Base-by-base conservation (phyloP, 2,329 filamentous ascomycete species). In the Cordyceps cateniannulata region DNA sequence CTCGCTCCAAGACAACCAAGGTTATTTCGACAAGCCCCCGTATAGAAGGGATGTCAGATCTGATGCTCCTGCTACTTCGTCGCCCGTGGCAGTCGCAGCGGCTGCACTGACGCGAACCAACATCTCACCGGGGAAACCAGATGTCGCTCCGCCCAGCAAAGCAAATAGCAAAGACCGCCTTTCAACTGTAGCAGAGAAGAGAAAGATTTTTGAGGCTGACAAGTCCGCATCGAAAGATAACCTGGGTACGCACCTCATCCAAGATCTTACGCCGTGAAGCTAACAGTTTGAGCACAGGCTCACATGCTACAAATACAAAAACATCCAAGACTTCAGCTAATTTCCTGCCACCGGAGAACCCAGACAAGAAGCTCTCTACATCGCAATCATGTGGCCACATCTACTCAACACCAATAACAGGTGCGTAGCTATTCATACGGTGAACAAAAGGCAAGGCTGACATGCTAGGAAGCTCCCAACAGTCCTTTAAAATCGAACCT, bases 131-230 rank as follows among this genome's bases (percentile, higher is more conserved):
- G 32, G 5, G 10, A 60, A 54, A 27, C 25, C 42, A 29, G 40
- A 29, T 4, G 27, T 22, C 22, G 42, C 49, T 18, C 38, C 5
- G 20, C 35, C 57, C 12, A 54, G 29, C 5, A 38, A 38, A 18
- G 10, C 49, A 12, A 38, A 9, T n/a, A 20, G 22, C n/a, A 53
- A 27, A 20, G 50, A 40, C 18, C 32, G 20, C 7, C 8, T 47
- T 6, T 32, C 58, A 14, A 53, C 65, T 14, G 67, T 70, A n/a
- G 67, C 67, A 16, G 67, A 69, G 52, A 64, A 63, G 48, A 62
- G 64, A 47, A 66, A 52, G 24, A 40, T 69, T 10, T 69, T 70
- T 48, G 68, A 70, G 49, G 29, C 42, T n/a, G 38, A 20, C 10
- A 9, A 3, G 27, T 5, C 52, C 5, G 38, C 20, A 1, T 3